A percentile compares a stretch with the other conserved stretches of the same genome.
Evolutionary conservation across 2,329 filamentous ascomycete species (phyloP).

Genomic region (Pseudogymnoascus sp.): DNA sequence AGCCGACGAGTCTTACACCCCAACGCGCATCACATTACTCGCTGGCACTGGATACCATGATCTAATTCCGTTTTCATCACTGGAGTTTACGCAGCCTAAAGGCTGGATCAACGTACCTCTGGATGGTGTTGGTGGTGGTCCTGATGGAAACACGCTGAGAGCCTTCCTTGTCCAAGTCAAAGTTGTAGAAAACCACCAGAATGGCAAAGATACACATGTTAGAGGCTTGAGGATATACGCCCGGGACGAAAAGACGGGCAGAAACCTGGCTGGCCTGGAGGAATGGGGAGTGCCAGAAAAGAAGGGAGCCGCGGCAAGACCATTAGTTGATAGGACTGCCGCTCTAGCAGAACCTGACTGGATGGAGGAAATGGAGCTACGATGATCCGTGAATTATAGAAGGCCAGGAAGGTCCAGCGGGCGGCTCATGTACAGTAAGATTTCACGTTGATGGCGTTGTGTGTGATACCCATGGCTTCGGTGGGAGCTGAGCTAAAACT

Average conservation of each 20-base stretch:
- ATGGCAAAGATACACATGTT: conserved; percentile 98
- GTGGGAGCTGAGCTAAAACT: not conserved
- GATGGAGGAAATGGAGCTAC: conserved; percentile 30
- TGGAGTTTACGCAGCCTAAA: conserved; percentile 68
- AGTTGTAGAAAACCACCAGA: conserved; percentile 94
- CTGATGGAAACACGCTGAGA: conserved; percentile 67
- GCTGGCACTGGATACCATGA: conserved; percentile 90
- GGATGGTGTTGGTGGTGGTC: conserved; percentile 47
- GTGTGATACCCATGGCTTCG: conserved; percentile 4
- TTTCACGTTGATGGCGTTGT: not conserved
- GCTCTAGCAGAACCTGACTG: conserved; percentile 25
- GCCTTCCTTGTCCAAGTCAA: conserved; percentile 86
- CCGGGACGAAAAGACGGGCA: conserved; percentile 23
- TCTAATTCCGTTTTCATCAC: conserved; percentile 76
- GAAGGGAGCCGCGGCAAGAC: conserved; percentile 10
- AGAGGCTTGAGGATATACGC: conserved; percentile 82
- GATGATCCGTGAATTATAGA: conserved; percentile 15
- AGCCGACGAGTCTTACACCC: conserved; percentile 92
- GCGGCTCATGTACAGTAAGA: not conserved
- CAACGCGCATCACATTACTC: conserved; percentile 81
- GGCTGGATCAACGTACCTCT: conserved; percentile 88
- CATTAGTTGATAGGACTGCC: conserved; percentile 11
- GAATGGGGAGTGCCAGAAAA: not conserved
- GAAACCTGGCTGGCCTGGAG: conserved; percentile 14
- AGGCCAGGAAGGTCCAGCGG: not conserved